Base-by-base conservation (phyloP, 495 filamentous ascomycete genomes). In the Aspergillus bertholletiae region DNA sequence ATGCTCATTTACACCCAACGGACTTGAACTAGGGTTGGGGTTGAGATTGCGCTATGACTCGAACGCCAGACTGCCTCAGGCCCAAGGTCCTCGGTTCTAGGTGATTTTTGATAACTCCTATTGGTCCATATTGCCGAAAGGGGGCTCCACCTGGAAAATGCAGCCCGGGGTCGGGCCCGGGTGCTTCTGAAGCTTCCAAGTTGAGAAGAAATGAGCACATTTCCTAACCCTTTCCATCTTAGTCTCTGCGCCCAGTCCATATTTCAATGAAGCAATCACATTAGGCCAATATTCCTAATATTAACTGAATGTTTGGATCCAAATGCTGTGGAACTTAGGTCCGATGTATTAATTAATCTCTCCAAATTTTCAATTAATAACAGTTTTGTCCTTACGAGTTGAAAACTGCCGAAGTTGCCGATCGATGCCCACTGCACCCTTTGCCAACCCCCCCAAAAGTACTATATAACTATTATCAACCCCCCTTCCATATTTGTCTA, bases 161-260 rank as follows among this genome's bases (percentile, higher is more conserved):
- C n/a, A n/a, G n/a, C n/a, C n/a, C n/a, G n/a, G n/a, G n/a, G n/a
- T n/a, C n/a, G n/a, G n/a, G n/a, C n/a, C n/a, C n/a, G n/a, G n/a
- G n/a, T n/a, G n/a, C n/a, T n/a, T n/a, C n/a, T n/a, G n/a, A 11
- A 37, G 34, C 34, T 37, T 28, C 26, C 8, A 28, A 28, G 26
- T 35, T 63, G 60, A 61, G 68, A 61, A 57, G 39, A 64, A 57
- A 62, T 70, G 65, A 70, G 67, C 64, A 63, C 41, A 70, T 68
- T 70, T 62, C 44, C 32, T 62, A 60, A 49, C 66, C 54, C 7
- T 0, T 26, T 60, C n/a, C 5, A 59, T 46, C 27, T 48, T 68
- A 68, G 62, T 15, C 3, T 23, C 2, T 32, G 30, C 46, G 53
- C 35, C 13, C 34, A 37, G 9, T 37, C 13, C 34, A 15, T 37